Evolutionary conservation across 768 basidiomycete genomes (phyloP).

Genomic region (Boletus bicolor): DNA sequence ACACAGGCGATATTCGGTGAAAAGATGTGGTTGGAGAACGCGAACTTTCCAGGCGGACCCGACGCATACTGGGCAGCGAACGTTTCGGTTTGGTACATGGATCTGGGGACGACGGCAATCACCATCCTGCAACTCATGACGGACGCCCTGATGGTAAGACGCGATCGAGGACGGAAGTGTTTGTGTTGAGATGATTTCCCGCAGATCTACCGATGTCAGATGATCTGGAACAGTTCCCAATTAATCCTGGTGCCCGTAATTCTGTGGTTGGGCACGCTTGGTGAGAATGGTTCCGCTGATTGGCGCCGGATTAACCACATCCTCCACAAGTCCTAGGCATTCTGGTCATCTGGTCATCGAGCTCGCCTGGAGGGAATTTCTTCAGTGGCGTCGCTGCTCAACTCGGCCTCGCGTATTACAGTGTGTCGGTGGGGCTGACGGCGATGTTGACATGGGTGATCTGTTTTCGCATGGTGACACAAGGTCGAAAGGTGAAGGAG

Average conservation of each 20-base stretch:
- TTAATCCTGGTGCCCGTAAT: constrained; percentile 18
- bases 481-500: constrained; percentile 9
- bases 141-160: constrained; percentile 38
- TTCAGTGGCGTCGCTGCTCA: constrained; percentile 12
- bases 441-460: constrained; percentile 20
- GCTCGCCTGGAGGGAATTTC: constrained; percentile 18
- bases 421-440: constrained; percentile 20
- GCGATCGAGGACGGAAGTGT: neutral
- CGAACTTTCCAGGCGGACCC: constrained; percentile 33
- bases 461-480: constrained; percentile 16
- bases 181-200: neutral
- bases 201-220: constrained; percentile 39
- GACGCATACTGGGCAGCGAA: constrained; percentile 31
- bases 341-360: constrained; percentile 12
- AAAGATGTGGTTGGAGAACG: constrained; percentile 36
- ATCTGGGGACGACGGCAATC: constrained; percentile 28
- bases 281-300: constrained; percentile 10
- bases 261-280: constrained; percentile 25
- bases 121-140: constrained; percentile 34
- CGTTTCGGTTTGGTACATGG: constrained; percentile 29
- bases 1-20: constrained; percentile 32
- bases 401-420: constrained; percentile 20
- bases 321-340: constrained; percentile 17
- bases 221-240: constrained; percentile 28
- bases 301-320: neutral